Evolutionary conservation across 345 rosid species (phyloP), one percentile per base, ranked within the genome.

Genomic region (Carallia pectinifolia): DNA sequence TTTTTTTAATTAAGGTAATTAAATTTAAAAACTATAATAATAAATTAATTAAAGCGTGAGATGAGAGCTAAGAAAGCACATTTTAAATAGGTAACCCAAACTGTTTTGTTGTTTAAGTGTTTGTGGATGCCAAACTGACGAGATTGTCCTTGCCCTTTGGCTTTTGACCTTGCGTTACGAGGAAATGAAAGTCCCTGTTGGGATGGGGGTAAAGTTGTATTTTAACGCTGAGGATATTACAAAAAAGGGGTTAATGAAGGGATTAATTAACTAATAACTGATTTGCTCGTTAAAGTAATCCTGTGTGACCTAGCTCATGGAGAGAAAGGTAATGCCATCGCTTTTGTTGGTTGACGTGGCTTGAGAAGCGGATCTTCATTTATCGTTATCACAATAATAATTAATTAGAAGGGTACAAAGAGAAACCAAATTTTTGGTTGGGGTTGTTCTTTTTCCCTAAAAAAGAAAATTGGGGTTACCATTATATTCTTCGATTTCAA

Each of bases 331-430:
- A 37, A 23, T 40, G 23, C 19, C 58, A 8, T 56, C 40, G 56
- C 33, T 13, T 65, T 0, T 12, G 39, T 12, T 12, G 50, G 50
- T 12, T 29, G 10, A 65, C 77, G 75, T 77, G 77, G 72, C 74
- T 67, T 29, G 23, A 74, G 39, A 39, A 31, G 63, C 61, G 68
- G 62, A 72, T 69, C 77, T 69, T 77, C 69, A 74, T 73, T 55
- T 31, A 75, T 27, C 50, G 16, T 44, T 13, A 10, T 44, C 12
- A 44, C 50, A 3, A 44, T 44, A 44, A 44, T 44, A 44, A 44
- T 44, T 13, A 68, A 53, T 68, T 44, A 67, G 72, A 74, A 53
- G 67, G 6, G 27, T 23, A 7, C 39, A 9, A 50, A 66, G 50
- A 40, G 58, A 44, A 34, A 19, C 52, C 53, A 5, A 6, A 5